Evolutionary conservation across 169 alveolate genomes (phyloP), one percentile per base, ranked within the genome.

Genomic region (Cryptosporidium tyzzeri): DNA sequence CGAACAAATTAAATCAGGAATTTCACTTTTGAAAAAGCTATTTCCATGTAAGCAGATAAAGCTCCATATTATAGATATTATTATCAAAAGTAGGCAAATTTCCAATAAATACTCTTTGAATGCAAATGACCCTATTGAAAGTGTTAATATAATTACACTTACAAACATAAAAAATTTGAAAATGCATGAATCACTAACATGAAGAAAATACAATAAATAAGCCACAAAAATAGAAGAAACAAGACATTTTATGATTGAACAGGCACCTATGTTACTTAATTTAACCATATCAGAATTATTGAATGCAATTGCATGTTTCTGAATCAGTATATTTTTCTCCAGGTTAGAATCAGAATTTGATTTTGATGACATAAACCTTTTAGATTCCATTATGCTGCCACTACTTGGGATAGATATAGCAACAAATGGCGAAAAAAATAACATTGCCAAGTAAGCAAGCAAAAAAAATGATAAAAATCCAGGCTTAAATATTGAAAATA

Each of bases 391-490:
- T 31, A 65, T 31, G 31, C 31, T 33, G 21, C 8, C 29, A 10
- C 29, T 31, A 37, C 71, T 65, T 18, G 51, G 48, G 3, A 65
- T 10, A 65, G 71, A 26, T 21, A 65, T 26, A 3, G 14, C 33
- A 35, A 65, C 71, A 65, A 65, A 65, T 29, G 48, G 50, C 0
- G 71, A 65, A 51, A 65, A 65, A 65, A 65, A 31, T 26, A 65
- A n/a, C 26, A 37, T 65, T 33, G 18, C 4, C 12, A 14, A 37
- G 48, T 65, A 26, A n/a, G 26, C 50, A 31, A 65, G 29, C 9
- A 65, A 23, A 65, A 65, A 62, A 1, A 65, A 65, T 29, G 31
- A 21, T 33, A 65, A 0, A 37, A 65, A 23, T n/a, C 71, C 48
- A 31, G 50, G 21, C 33, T 65, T 29, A 9, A 65, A 16, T 33